Evolutionary conservation across 2,329 filamentous ascomycete species (phyloP), one percentile per base, ranked within the genome.

Genomic region (Cladophialophora chaetospira): DNA sequence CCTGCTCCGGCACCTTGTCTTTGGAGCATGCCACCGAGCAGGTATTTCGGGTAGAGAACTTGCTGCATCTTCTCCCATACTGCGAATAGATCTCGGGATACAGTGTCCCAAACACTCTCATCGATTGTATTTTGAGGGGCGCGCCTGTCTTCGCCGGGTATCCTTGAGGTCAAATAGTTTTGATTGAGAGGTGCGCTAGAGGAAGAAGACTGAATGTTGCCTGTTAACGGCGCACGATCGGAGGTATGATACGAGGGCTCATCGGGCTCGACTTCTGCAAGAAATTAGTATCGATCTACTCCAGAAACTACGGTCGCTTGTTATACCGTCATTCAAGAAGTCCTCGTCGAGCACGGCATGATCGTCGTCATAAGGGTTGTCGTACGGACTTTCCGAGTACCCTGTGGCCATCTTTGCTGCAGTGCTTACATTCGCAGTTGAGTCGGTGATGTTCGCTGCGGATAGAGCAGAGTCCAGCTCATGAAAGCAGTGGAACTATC

Each of bases 11-110:
- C 77, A n/a, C 82, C 82, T 28, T 81, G 79, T 48, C 78, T 73
- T 62, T 79, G 75, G 73, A 87, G 74, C 68, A 86, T 79, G 35
- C 84, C 84, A 36, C 84, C 84, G 21, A 99, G 87, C 46, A 99
- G 82, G 76, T 97, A 97, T 70, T 92, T 92, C 15, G 94, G 94
- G 75, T 91, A 99, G 59, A 99, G 84, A 35, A 99, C 94, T 79
- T 97, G 93, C 73, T 89, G 87, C 87, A 99, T 91, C 81, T 99
- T 99, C 76, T 90, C 89, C 93, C 94, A 97, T 31, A 97, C 91
- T 23, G 91, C 94, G 5, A 93, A 76, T 64, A 99, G 77, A 73
- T 99, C 94, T 65, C 94, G 88, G 50, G 89, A 90, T 59, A 99
- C 79, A n/a, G 94, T 99, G 40, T 93, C 90, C 94, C 94, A 99